Conservation (phyloP, 176 grass and related monocot genomes). For the Canna indica region DNA sequence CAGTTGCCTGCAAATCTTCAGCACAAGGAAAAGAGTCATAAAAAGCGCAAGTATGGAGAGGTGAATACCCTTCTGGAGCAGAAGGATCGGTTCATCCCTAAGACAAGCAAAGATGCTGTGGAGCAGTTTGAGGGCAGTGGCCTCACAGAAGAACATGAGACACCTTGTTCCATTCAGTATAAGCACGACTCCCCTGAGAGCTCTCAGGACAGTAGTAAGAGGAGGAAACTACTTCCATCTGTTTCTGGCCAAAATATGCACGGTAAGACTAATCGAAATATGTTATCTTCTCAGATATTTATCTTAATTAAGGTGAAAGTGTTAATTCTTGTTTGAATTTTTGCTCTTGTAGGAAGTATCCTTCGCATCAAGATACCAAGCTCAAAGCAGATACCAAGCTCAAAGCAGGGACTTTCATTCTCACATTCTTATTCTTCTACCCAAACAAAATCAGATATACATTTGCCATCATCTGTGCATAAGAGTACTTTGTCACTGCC, state of each 20-base stretch:
- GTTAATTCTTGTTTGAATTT: background rate
- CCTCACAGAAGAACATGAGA: constrained; percentile 17
- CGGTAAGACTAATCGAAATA: background rate
- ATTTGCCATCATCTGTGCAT: background rate
- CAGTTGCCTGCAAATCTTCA: background rate
- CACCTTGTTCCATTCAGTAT: constrained; percentile 2
- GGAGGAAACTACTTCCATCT: background rate
- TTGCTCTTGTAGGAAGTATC: background rate
- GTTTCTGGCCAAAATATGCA: background rate
- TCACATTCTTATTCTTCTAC: background rate
- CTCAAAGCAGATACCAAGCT: background rate
- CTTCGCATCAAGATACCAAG: constrained; percentile 16
- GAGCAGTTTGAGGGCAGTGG: constrained; percentile 18
- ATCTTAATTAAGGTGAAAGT: no score
- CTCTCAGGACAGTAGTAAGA: constrained; percentile 21
- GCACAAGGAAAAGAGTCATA: background rate
- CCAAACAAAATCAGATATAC: background rate
- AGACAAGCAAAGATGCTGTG: background rate
- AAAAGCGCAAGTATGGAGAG: background rate
- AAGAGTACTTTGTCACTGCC: background rate
- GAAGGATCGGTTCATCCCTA: background rate
- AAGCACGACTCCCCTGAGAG: constrained; percentile 11
- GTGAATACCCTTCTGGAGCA: background rate
- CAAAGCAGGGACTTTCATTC: background rate
- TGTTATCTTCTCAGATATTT: no score